These are phyloP conservation scores for Leccinum barrowsii DNA, from an alignment of 768 basidiomycete species.

Conservation along the genomic window DNA sequence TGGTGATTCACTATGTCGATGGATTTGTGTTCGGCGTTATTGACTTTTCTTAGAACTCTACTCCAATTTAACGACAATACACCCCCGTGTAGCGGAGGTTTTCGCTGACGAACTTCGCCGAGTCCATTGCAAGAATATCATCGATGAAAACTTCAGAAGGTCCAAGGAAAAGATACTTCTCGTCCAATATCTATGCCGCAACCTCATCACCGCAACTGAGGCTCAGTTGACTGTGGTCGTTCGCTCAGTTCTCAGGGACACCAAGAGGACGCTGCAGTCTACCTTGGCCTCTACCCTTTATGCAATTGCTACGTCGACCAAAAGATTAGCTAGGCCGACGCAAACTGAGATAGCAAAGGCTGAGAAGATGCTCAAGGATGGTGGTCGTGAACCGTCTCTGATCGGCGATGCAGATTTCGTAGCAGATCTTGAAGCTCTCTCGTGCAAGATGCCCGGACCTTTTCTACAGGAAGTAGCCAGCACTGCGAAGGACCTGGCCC, in stretches of 20 bases:
- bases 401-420: constrained; percentile 22
- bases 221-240: constrained; percentile 14
- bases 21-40: not conserved
- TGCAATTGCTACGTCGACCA: not conserved
- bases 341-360: constrained; percentile 7
- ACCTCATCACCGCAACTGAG: constrained; percentile 12
- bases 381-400: constrained; percentile 17
- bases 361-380: constrained; percentile 23
- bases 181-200: constrained; percentile 12
- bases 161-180: constrained; percentile 24
- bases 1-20: constrained; percentile 2
- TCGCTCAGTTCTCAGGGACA: constrained; percentile 13
- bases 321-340: constrained; percentile 8
- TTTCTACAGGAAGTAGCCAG: constrained; percentile 13
- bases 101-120: constrained; percentile 19
- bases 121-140: constrained; percentile 13
- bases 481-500: constrained; percentile 12
- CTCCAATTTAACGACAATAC: constrained; percentile 10
- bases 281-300: constrained; percentile 18
- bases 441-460: constrained; percentile 2
- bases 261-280: constrained; percentile 8
- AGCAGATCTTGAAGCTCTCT: constrained; percentile 18
- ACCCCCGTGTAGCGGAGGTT: constrained; percentile 18
- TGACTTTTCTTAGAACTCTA: constrained; percentile 14
- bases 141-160: constrained; percentile 18